Evolutionary conservation across 345 rosid genomes (phyloP).

Genomic region (Eucalyptus albens): DNA sequence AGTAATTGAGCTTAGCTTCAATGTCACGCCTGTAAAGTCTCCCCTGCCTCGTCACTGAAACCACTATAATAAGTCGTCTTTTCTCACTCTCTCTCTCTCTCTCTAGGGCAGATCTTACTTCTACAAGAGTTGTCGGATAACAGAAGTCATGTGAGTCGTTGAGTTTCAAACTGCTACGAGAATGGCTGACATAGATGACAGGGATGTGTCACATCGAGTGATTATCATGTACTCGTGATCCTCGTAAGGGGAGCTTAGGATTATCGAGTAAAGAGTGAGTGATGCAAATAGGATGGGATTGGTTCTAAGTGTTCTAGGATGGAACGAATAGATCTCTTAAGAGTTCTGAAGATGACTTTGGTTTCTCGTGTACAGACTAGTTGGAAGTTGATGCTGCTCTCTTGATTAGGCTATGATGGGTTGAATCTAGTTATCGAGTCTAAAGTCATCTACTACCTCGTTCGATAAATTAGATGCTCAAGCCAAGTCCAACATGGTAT

Average conservation of each 20-base stretch:
- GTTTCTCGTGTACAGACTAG: fast-evolving
- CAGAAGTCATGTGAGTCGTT: background rate
- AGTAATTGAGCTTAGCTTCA: slow-evolving; percentile 14
- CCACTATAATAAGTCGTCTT: background rate
- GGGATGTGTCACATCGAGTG: no score
- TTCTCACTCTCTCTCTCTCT: background rate
- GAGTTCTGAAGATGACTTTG: fast-evolving
- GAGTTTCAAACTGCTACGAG: background rate
- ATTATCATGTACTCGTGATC: no score
- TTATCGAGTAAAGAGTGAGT: no score
- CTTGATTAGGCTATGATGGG: fast-evolving
- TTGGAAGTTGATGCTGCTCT: fast-evolving
- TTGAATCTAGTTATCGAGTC: fast-evolving
- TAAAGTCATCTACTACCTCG: fast-evolving
- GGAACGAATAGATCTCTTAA: fast-evolving
- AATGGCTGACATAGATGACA: background rate
- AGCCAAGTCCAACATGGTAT: fast-evolving
- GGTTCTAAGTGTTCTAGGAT: fast-evolving
- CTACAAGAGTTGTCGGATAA: background rate
- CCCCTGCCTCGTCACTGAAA: background rate
- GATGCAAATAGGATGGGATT: no score
- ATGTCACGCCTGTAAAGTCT: slow-evolving; percentile 51
- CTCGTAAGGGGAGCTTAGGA: fast-evolving
- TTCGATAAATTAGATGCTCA: no score
- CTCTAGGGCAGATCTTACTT: background rate